These are phyloP conservation scores for Metahyphopichia silvanorum DNA, from an alignment of 805 yeast species.

Conservation along the genomic window DNA sequence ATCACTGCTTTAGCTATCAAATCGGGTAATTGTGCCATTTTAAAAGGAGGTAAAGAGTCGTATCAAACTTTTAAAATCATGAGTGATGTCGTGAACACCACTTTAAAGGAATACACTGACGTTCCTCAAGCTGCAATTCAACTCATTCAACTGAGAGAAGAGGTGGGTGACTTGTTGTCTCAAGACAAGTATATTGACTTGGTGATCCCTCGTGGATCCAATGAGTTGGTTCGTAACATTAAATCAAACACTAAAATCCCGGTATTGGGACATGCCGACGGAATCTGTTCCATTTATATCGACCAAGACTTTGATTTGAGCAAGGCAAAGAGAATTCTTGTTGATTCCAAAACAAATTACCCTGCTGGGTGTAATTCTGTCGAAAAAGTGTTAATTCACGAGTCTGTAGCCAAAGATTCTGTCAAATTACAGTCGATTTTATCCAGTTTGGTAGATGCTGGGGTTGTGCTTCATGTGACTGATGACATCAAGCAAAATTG, in stretches of 20 bases:
- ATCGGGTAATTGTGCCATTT: conserved; percentile 94
- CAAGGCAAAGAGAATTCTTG: conserved; percentile 71
- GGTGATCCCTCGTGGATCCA: conserved; percentile 98
- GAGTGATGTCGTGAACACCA: conserved; percentile 64
- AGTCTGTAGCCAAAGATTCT: conserved; percentile 28
- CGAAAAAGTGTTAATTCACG: conserved; percentile 75
- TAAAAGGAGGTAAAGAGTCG: conserved; percentile 97
- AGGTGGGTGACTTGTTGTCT: conserved; percentile 75
- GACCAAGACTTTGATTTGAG: conserved; percentile 73
- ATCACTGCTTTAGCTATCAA: conserved; percentile 93
- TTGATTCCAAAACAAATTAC: conserved; percentile 91
- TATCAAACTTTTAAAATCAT: conserved; percentile 78
- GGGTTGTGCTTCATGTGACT: conserved; percentile 73
- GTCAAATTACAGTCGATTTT: conserved; percentile 19
- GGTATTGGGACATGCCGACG: conserved; percentile 98
- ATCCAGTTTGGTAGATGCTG: conserved; percentile 50
- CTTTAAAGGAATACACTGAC: conserved; percentile 55
- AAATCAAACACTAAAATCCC: conserved; percentile 91
- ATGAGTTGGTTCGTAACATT: conserved; percentile 81
- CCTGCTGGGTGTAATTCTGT: conserved; percentile 99
- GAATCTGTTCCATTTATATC: conserved; percentile 85
- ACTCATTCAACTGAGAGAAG: conserved; percentile 83
- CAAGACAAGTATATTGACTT: conserved; percentile 91
- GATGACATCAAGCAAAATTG: conserved; percentile 39
- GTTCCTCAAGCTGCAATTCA: conserved; percentile 85